Percentiles rank a stretch among this genome's conserved stretches.
phyloP scores from a whole-genome alignment of 495 filamentous ascomycete species.

The Tuber borchii region DNA sequence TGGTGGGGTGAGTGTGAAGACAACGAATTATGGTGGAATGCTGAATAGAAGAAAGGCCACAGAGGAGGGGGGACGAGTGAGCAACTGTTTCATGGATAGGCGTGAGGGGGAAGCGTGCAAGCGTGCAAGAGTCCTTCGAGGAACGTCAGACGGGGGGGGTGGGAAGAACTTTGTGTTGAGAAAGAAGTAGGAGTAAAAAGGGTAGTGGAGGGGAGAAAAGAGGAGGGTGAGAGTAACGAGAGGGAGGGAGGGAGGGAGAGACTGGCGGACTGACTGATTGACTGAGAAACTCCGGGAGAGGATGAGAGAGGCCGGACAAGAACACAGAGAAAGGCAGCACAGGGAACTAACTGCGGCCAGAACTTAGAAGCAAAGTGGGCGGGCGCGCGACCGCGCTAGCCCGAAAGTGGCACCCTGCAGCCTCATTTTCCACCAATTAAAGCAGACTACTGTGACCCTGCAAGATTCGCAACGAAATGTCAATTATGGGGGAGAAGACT shows the following conservation, averaged over 20 bases:
- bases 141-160: background rate
- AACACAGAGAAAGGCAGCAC: conserved; percentile 34
- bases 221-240: conserved; percentile 29
- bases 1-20: conserved; percentile 20
- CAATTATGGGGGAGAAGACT: conserved; percentile 28
- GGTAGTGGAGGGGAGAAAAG: conserved; percentile 24
- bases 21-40: conserved; percentile 42
- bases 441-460: conserved; percentile 3
- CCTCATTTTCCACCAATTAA: conserved; percentile 34
- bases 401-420: conserved; percentile 29
- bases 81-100: conserved; percentile 4
- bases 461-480: conserved; percentile 18
- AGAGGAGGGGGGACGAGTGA: conserved; percentile 4
- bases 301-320: conserved; percentile 35
- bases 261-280: conserved; percentile 34
- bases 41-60: conserved; percentile 46
- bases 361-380: conserved; percentile 33
- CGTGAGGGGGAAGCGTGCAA: background rate
- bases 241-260: conserved; percentile 39
- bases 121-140: background rate
- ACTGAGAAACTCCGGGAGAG: conserved; percentile 34
- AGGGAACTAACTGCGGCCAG: conserved; percentile 37
- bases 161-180: conserved; percentile 22
- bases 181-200: conserved; percentile 28
- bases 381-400: conserved; percentile 23